These are phyloP conservation scores for Ogataea salicorniae DNA, from an alignment of 805 yeast species.

Conservation along the genomic window DNA sequence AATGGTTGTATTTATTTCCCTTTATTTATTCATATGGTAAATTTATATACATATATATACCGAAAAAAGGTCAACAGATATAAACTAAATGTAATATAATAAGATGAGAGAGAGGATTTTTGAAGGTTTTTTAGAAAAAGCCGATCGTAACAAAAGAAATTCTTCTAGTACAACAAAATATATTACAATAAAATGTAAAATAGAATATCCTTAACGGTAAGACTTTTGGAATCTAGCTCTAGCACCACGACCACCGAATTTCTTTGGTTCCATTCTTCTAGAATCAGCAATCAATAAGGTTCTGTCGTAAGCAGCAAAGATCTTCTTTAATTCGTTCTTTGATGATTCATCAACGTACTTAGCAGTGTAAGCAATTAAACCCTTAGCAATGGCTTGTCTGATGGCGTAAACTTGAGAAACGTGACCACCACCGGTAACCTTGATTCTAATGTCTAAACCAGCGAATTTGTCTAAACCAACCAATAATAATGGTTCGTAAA, in stretches of 20 bases:
- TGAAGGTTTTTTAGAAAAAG: background rate
- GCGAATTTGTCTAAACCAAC: constrained; percentile 99
- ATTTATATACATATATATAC: background rate
- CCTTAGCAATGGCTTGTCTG: constrained; percentile 99
- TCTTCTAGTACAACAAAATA: background rate
- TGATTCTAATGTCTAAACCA: constrained; percentile 96
- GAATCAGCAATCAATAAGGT: constrained; percentile 98
- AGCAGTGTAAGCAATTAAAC: constrained; percentile 99
- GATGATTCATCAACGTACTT: constrained; percentile 99
- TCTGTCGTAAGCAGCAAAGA: constrained; percentile 97
- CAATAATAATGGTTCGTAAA: constrained; percentile 97
- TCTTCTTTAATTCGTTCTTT: constrained; percentile 98
- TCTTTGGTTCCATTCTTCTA: constrained; percentile 99
- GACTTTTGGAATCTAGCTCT: constrained; percentile 99
- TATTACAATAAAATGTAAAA: background rate
- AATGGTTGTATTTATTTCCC: background rate
- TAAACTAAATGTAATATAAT: too few species aligned
- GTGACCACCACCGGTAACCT: constrained; percentile 99
- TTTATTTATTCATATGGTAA: background rate
- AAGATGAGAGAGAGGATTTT: too few species aligned
- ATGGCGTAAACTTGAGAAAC: constrained; percentile 99
- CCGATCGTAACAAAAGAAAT: background rate
- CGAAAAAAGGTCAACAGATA: constrained; percentile 1
- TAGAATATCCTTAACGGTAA: constrained; percentile 73
- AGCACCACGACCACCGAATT: constrained; percentile 99